Evolutionary conservation across 345 rosid genomes (phyloP), one percentile per base, ranked within the genome.

Genomic region (Anacardium occidentale): DNA sequence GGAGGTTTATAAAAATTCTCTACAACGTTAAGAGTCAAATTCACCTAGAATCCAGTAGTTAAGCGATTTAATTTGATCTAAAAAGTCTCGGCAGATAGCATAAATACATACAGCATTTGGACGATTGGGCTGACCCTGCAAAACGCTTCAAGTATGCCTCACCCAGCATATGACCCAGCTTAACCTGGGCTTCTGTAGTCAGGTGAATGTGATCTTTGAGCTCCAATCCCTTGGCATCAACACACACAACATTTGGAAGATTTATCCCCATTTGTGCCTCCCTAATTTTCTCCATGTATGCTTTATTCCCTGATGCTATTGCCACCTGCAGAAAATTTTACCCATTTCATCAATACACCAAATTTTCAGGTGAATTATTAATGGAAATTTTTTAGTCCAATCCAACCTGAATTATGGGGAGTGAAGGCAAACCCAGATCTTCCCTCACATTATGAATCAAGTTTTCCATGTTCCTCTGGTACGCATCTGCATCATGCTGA

Each of bases 171-270:
- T 67, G 86, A 13, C 98, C 98, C 42, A 92, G 74, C 79, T 82
- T 79, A 21, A 87, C 93, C 79, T 89, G 91, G 20, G 93, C 85
- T 25, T 76, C 83, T 0, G 98, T 90, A 4, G 95, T 86, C 8
- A 92, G 85, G 79, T 94, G 95, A 74, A 91, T 91, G 64, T 92
- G 61, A 71, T 94, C 97, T 72, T 85, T 81, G 22, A 94, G 83
- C 0, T 77, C 71, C 84, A 92, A 75, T 24, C 97, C 98, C 73
- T 85, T 88, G 0, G 95, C 97, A 77, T 92, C 98, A 1, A 90
- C 92, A 52, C 94, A 85, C 3, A 79, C 83, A 48, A 89, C 92
- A 64, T 90, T 89, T 0, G 84, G 82, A 0, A 90, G 71, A 29
- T 84, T 78, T 25, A 90, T 75, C 17, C 85, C 81, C 26, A 88